Conservation (phyloP, 2,329 filamentous ascomycete genomes). For the Cercospora sp. region DNA sequence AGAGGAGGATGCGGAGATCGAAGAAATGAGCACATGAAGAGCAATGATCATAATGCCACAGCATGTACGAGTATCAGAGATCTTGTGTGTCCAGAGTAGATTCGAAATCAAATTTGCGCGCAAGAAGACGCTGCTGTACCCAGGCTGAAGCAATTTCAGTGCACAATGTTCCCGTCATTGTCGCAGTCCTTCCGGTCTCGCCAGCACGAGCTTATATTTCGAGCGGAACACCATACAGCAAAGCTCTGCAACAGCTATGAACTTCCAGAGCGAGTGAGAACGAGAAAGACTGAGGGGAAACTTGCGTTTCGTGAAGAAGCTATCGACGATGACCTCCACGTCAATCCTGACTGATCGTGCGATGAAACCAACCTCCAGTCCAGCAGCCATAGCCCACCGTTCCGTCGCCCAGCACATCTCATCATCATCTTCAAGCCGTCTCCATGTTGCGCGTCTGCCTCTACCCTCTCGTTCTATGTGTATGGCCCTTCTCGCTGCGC, state of each 20-base stretch:
- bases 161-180: not conserved
- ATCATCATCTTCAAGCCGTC: not conserved
- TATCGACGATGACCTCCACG: not conserved
- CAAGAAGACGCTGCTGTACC: too few species aligned
- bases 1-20: not conserved
- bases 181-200: not conserved
- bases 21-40: not conserved
- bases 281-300: not conserved
- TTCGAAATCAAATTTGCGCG: not conserved
- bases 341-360: not conserved
- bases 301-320: not conserved
- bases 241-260: not conserved
- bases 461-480: not conserved
- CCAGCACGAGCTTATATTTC: not conserved
- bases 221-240: not conserved
- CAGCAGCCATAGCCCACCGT: slow-evolving; percentile 11
- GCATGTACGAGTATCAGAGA: not conserved
- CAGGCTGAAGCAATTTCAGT: too few species aligned
- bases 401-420: slow-evolving; percentile 1
- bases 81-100: not conserved
- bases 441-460: not conserved
- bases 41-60: not conserved
- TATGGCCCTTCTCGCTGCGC: not conserved
- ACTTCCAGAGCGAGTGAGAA: not conserved
- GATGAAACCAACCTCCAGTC: slow-evolving; percentile 6